Evolutionary conservation across 2,329 filamentous ascomycete species (phyloP).

Genomic region (Pseudopyricularia javanii): DNA sequence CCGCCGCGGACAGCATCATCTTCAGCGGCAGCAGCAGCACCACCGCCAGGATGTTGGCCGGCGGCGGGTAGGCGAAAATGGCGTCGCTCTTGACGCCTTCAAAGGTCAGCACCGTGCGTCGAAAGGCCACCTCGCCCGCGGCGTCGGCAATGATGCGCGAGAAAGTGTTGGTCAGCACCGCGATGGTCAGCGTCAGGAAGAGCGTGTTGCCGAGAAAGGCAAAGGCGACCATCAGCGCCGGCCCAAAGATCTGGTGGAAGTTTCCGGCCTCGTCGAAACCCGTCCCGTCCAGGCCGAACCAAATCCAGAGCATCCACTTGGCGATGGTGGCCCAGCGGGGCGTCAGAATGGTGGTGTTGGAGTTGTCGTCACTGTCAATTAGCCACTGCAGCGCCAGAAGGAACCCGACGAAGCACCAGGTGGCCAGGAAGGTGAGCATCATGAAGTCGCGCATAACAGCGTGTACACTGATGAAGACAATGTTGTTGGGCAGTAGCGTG

Average conservation of each 20-base stretch:
- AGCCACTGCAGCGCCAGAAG: conserved; percentile 71
- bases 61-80: conserved; percentile 57
- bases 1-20: conserved; percentile 44
- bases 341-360: not conserved
- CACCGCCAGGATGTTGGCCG: conserved; percentile 58
- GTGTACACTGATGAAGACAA: conserved; percentile 68
- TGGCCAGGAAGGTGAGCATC: conserved; percentile 60
- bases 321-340: conserved; percentile 45
- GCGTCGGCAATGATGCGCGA: conserved; percentile 58
- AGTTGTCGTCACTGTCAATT: conserved; percentile 3
- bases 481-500: conserved; percentile 70
- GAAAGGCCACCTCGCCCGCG: conserved; percentile 58
- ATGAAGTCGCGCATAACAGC: conserved; percentile 82
- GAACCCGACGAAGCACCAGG: conserved; percentile 78
- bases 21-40: conserved; percentile 53
- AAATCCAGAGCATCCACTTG: conserved; percentile 90
- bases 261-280: conserved; percentile 41
- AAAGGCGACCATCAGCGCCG: conserved; percentile 58
- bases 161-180: conserved; percentile 62
- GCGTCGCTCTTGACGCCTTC: conserved; percentile 64
- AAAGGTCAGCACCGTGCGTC: conserved; percentile 58
- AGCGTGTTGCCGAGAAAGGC: conserved; percentile 65
- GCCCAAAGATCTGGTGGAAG: conserved; percentile 56
- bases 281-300: conserved; percentile 73
- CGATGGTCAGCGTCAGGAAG: conserved; percentile 62